Evolutionary conservation across 169 alveolate species (phyloP).

Genomic region (Cyclospora cayetanensis): DNA sequence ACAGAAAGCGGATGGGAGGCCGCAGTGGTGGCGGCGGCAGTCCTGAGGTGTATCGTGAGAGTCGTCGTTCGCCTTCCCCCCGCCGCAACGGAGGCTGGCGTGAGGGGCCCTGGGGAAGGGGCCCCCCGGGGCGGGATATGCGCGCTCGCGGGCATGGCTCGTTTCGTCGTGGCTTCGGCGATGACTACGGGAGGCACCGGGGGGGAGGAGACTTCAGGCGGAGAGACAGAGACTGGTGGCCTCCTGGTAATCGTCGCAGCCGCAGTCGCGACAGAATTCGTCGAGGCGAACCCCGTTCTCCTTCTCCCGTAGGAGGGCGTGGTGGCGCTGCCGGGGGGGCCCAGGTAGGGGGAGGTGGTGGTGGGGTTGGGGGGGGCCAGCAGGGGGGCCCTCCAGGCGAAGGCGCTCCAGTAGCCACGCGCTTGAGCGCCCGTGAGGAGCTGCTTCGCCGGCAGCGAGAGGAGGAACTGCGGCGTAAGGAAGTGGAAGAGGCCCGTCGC

Average conservation of each 20-base stretch:
- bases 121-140: conserved; percentile 46
- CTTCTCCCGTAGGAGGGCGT: conserved; percentile 22
- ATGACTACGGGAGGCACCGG: conserved; percentile 48
- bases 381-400: conserved; percentile 8
- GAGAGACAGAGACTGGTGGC: conserved; percentile 63
- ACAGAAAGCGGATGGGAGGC: conserved; percentile 18
- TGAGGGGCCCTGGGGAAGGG: conserved; percentile 43
- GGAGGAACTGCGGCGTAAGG: conserved; percentile 84
- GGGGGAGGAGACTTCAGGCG: conserved; percentile 58
- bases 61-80: conserved; percentile 18
- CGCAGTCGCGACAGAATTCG: conserved; percentile 62
- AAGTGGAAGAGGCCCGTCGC: conserved; percentile 96
- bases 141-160: conserved; percentile 62
- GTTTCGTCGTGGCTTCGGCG: conserved; percentile 43
- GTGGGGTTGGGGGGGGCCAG: conserved; percentile 70
- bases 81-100: conserved; percentile 40
- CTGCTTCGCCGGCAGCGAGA: conserved; percentile 81
- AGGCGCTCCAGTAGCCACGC: conserved; percentile 1
- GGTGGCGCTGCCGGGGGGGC: neutral
- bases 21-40: conserved; percentile 27
- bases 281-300: conserved; percentile 19
- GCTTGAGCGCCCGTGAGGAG: conserved; percentile 71
- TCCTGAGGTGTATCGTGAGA: conserved; percentile 19
- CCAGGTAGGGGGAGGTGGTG: conserved; percentile 46
- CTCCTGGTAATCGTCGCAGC: conserved; percentile 54